Evolutionary conservation across 176 grass and related monocot species (phyloP).

Genomic region (Carex parvula): DNA sequence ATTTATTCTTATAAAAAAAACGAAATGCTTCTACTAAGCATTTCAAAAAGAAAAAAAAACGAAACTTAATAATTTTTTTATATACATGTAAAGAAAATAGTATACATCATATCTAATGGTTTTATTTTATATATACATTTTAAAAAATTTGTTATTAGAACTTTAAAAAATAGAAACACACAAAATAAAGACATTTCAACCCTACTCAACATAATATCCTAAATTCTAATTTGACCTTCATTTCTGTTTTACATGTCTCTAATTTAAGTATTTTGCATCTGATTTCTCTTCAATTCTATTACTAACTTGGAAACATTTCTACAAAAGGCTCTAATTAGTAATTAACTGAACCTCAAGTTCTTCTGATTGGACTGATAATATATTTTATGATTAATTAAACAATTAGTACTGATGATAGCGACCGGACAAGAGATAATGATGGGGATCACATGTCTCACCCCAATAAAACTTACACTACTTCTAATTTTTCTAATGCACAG

Average conservation of each 20-base stretch:
- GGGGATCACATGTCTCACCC: neutral
- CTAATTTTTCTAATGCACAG: neutral
- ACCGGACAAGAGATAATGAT: neutral
- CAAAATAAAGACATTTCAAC: too few relatives aligned
- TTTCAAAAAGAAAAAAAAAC: too few relatives aligned
- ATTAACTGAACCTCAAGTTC: neutral
- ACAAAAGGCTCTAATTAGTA: neutral
- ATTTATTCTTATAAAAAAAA: too few relatives aligned
- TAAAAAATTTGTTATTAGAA: too few relatives aligned
- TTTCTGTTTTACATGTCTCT: neutral
- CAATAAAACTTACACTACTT: neutral
- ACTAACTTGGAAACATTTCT: neutral
- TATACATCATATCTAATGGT: too few relatives aligned
- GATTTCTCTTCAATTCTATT: neutral
- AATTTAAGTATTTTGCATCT: neutral
- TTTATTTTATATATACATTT: too few relatives aligned
- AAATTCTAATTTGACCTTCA: neutral
- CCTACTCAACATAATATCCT: neutral
- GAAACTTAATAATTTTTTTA: too few relatives aligned
- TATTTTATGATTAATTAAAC: neutral
- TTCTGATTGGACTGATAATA: neutral
- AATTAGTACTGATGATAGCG: neutral
- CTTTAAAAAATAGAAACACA: too few relatives aligned
- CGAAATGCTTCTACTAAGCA: too few relatives aligned
- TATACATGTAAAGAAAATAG: too few relatives aligned